Conservation (phyloP, 2,329 filamentous ascomycete genomes). For the Lachnum nothofagi region DNA sequence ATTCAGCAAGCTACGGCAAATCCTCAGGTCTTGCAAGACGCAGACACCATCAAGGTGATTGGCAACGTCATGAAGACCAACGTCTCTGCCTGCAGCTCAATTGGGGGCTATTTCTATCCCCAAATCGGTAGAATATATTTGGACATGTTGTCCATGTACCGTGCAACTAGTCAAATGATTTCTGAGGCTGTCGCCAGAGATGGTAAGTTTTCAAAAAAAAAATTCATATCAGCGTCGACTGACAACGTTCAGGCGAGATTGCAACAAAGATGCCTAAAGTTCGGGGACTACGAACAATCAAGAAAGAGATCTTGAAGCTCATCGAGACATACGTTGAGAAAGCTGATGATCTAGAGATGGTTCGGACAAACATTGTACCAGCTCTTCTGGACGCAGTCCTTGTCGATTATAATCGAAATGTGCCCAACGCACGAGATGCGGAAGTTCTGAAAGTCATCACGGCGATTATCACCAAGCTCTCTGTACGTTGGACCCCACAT, state of each 20-base stretch:
- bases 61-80: constrained; percentile 99
- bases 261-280: constrained; percentile 98
- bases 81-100: constrained; percentile 94
- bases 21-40: constrained; percentile 80
- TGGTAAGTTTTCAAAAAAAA: constrained; percentile 46
- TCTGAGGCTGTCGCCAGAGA: constrained; percentile 85
- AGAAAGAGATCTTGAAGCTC: constrained; percentile 98
- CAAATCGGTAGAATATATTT: constrained; percentile 97
- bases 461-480: constrained; percentile 91
- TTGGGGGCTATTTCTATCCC: constrained; percentile 95
- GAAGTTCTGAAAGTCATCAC: constrained; percentile 98
- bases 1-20: constrained; percentile 82
- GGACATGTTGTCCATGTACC: constrained; percentile 99
- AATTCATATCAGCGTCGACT: constrained; percentile 22
- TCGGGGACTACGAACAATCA: constrained; percentile 90
- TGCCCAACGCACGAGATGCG: constrained; percentile 89
- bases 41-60: constrained; percentile 95
- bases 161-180: constrained; percentile 91
- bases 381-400: constrained; percentile 89
- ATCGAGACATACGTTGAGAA: constrained; percentile 98
- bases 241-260: constrained; percentile 61
- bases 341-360: constrained; percentile 89
- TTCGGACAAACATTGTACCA: constrained; percentile 92
- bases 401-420: constrained; percentile 94
- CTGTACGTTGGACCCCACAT: constrained; percentile 64